Base-by-base conservation (phyloP, 495 filamentous ascomycete species). In the Aspergillus heteromorphus region DNA sequence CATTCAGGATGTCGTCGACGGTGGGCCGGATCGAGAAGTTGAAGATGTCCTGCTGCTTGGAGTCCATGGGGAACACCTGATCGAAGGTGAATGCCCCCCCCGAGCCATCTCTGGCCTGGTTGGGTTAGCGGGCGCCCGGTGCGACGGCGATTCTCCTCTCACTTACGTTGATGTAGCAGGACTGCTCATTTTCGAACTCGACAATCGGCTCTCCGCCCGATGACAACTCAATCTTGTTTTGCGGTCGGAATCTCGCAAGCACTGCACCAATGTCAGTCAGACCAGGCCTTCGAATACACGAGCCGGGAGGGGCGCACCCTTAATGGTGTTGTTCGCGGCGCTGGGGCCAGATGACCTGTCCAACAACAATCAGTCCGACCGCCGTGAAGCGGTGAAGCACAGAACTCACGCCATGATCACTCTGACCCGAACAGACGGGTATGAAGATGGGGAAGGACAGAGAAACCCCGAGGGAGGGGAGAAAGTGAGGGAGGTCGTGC, bases 51-150 rank as follows among this genome's bases (percentile, higher is more conserved):
- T 73, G 73, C 68, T 98, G 93, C 58, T 83, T 80, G 53, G 88
- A 90, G 67, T 83, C 76, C 86, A 95, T 97, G 67, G 87, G 87
- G 76, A 98, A 98, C 51, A 97, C 91, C 27, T 92, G 88, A 68
- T 98, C 93, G 70, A 97, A 98, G 49, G 93, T 98, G 68, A 98
- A 98, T 68, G n/a, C n/a, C n/a, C 85, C 77, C 25, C 88, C 92
- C 20, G 83, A 70, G 55, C 85, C 87, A 63, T 97, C 93, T 63
- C 76, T 81, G 55, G 91, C 95, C 90, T 97, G 16, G 42, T 23
- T 43, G 21, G 47, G 49, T 60, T 49, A 60, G 55, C 42, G 38
- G 25, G 18, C 14, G 16, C 54, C 30, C 17, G n/a, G 27, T 10
- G 13, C 29, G 34, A 9, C 9, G 4, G 38, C 2, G 8, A 25